phyloP scores from a whole-genome alignment of 192 early-diverging fungal species.

The Backusella tuberculispora region DNA sequence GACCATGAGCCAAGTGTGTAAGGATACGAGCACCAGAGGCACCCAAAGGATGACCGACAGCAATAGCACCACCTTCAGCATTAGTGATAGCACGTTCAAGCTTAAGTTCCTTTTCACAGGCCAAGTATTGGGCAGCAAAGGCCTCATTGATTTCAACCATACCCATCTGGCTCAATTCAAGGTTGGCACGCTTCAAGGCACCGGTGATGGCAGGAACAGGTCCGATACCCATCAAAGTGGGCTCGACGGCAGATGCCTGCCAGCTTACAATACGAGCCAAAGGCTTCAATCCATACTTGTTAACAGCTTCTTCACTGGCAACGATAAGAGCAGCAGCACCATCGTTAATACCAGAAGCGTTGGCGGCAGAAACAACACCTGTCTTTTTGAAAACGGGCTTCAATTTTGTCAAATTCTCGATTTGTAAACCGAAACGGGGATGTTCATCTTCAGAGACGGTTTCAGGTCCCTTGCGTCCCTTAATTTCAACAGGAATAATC shows the following conservation, averaged over 20 bases:
- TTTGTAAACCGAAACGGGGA: slow-evolving; percentile 82
- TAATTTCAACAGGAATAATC: slow-evolving; percentile 84
- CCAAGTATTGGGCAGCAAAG: slow-evolving; percentile 92
- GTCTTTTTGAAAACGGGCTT: slow-evolving; percentile 88
- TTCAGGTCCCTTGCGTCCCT: slow-evolving; percentile 76
- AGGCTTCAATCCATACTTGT: slow-evolving; percentile 78
- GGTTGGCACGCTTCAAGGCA: slow-evolving; percentile 80
- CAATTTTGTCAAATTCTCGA: slow-evolving; percentile 80
- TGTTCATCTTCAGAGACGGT: slow-evolving; percentile 83
- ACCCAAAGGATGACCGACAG: slow-evolving; percentile 92
- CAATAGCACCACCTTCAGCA: slow-evolving; percentile 91
- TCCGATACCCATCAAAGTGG: slow-evolving; percentile 95
- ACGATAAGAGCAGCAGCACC: slow-evolving; percentile 89
- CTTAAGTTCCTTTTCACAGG: slow-evolving; percentile 88
- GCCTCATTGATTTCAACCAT: slow-evolving; percentile 98
- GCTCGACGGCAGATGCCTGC: slow-evolving; percentile 87
- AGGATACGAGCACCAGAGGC: slow-evolving; percentile 96
- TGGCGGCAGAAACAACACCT: slow-evolving; percentile 91
- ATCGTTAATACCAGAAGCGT: slow-evolving; percentile 94
- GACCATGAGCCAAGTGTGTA: slow-evolving; percentile 82
- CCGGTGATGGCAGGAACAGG: slow-evolving; percentile 90
- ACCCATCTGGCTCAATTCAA: slow-evolving; percentile 84
- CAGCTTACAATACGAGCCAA: slow-evolving; percentile 87
- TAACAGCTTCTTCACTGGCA: slow-evolving; percentile 85
- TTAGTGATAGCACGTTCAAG: slow-evolving; percentile 82